Evolutionary conservation across 805 yeast genomes (phyloP).

Genomic region (Torulaspora maleeae): DNA sequence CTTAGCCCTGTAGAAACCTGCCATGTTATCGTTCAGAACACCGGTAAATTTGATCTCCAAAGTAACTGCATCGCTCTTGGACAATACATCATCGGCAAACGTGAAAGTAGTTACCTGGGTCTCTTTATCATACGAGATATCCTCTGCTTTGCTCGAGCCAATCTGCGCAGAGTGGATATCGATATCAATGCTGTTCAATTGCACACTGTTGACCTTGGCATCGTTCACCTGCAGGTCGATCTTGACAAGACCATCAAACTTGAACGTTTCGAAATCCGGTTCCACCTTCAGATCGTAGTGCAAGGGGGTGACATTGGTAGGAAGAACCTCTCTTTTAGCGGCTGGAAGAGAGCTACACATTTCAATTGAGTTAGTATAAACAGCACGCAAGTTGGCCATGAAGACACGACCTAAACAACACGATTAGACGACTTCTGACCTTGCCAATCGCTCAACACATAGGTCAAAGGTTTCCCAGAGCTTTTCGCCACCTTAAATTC

Average conservation of each 20-base stretch:
- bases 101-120: slow-evolving; percentile 61
- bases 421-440: too few relatives aligned
- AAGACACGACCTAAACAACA: background rate
- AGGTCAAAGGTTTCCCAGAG: background rate
- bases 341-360: slow-evolving; percentile 11
- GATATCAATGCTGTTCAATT: slow-evolving; percentile 62
- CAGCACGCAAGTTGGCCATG: background rate
- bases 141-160: slow-evolving; percentile 37
- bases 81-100: slow-evolving; percentile 43
- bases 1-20: slow-evolving; percentile 72
- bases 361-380: slow-evolving; percentile 1
- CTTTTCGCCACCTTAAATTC: slow-evolving; percentile 6
- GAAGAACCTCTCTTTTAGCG: slow-evolving; percentile 45
- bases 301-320: slow-evolving; percentile 61
- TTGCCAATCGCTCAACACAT: background rate
- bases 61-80: slow-evolving; percentile 36
- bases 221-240: slow-evolving; percentile 54
- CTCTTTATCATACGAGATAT: slow-evolving; percentile 45
- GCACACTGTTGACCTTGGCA: slow-evolving; percentile 39
- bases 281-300: slow-evolving; percentile 68
- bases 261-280: slow-evolving; percentile 56
- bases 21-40: slow-evolving; percentile 69
- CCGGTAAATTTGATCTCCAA: slow-evolving; percentile 55
- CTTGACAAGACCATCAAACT: slow-evolving; percentile 50
- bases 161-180: slow-evolving; percentile 49